Base-by-base conservation (phyloP, 169 alveolate species). In the Theileria sp. region DNA sequence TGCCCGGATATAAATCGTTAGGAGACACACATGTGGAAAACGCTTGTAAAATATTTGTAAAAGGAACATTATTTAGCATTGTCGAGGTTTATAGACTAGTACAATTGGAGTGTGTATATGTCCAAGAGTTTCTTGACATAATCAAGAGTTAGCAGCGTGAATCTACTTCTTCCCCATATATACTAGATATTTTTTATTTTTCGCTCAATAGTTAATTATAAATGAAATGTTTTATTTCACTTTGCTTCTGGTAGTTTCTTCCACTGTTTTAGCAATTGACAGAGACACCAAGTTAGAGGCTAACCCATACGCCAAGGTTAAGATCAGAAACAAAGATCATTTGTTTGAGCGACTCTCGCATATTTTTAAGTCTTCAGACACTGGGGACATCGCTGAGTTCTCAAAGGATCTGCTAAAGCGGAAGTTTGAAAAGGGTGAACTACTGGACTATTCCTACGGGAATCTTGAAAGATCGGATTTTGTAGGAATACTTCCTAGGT, bases 401-500 rank as follows among this genome's bases (percentile, higher is more conserved):
- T 81, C 88, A n/a, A 62, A 51, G 1, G 51, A 75, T n/a, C 23
- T 82, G 5, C 44, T 82, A 7, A 44, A 19, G 26, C 32, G 56
- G 7, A 64, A 60, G 25, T 28, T 10, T n/a, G 70, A 17, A 30
- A 82, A 68, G 19, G 77, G 51, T 10, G 75, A 82, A 5, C 28
- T 77, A 13, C 62, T 82, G 51, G 54, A 19, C 3, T 28, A 21
- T 26, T 61, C 71, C 13, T 75, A 82, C 86, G 19, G 38, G 49
- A 56, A 30, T 6, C 75, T 82, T 0, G 34, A 75, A 19, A 78
- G 88, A 61, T 23, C 70, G 19, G 65, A 79, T 19, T 82, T 75
- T 54, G 49, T 79, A 12, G 88, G 86, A 54, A 28, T 66, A 13
- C 60, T 73, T 0, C 85, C 88, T 1, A 71, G 88, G 65, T 82